Evolutionary conservation across 2,329 filamentous ascomycete genomes (phyloP).

Genomic region (Claviceps sp.): DNA sequence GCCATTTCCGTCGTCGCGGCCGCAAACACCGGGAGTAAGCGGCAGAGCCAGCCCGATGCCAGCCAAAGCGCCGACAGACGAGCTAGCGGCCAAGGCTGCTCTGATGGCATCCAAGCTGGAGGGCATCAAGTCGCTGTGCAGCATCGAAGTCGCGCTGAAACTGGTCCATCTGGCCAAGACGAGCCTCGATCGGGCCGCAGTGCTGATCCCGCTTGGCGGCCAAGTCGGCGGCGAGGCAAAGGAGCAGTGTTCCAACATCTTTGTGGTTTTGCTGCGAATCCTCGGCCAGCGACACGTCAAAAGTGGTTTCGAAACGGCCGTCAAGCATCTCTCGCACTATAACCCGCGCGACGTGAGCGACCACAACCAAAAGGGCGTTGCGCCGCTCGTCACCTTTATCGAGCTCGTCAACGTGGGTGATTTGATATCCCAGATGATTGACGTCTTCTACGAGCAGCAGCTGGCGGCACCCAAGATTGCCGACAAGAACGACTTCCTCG

Average conservation of each 20-base stretch:
- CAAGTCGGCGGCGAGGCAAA: conserved; percentile 71
- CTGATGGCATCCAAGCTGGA: conserved; percentile 92
- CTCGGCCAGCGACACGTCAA: conserved; percentile 80
- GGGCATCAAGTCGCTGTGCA: conserved; percentile 89
- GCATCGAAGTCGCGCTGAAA: conserved; percentile 84
- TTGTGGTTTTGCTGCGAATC: conserved; percentile 70
- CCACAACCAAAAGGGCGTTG: conserved; percentile 60
- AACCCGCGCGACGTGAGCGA: conserved; percentile 73
- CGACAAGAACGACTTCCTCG: conserved; percentile 88
- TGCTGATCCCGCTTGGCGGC: conserved; percentile 69
- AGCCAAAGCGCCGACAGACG: conserved; percentile 65
- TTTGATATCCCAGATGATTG: conserved; percentile 96
- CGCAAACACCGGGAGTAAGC: conserved; percentile 34
- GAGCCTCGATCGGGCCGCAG: conserved; percentile 70
- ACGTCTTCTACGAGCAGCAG: conserved; percentile 97
- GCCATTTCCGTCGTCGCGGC: conserved; percentile 29
- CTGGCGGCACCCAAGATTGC: conserved; percentile 69
- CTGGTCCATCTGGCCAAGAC: conserved; percentile 81
- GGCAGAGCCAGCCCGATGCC: conserved; percentile 29
- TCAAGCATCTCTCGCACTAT: conserved; percentile 81
- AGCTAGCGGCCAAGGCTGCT: conserved; percentile 92
- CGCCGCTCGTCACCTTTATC: conserved; percentile 86
- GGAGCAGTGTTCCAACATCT: conserved; percentile 82
- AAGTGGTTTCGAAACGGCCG: conserved; percentile 84
- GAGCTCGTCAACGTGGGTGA: conserved; percentile 97